Conservation (phyloP, 2,329 filamentous ascomycete genomes). For the Apiospora malaysiana region DNA sequence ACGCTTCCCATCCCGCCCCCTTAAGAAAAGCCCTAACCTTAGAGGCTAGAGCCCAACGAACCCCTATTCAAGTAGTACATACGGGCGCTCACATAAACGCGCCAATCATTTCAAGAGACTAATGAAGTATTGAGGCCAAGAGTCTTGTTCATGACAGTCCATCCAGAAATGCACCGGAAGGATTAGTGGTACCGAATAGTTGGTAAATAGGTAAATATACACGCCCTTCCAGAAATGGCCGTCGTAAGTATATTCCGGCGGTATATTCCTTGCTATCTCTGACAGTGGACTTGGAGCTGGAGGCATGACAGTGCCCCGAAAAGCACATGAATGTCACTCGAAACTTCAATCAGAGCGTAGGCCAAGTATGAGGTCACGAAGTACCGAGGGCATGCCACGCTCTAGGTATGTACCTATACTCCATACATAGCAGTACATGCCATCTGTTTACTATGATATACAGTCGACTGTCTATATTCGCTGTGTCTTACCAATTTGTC, state of each 20-base stretch:
- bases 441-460: not conserved
- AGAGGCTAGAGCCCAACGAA: not conserved
- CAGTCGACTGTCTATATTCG: not conserved
- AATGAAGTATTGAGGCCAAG: not conserved
- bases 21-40: not conserved
- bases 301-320: not conserved
- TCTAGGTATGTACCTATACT: not conserved
- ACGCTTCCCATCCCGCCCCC: not conserved
- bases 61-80: too few species aligned
- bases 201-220: not conserved
- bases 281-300: not conserved
- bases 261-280: not conserved
- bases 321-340: not conserved
- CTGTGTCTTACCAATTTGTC: conserved; percentile 4
- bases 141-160: not conserved
- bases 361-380: not conserved
- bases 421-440: too few species aligned
- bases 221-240: not conserved
- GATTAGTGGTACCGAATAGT: not conserved
- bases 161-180: not conserved
- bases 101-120: not conserved
- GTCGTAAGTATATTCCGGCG: too few species aligned
- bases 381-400: not conserved
- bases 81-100: not conserved
- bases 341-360: not conserved